phyloP scores from a whole-genome alignment of 371 early-diverging fungal genomes.

The Chytridium lagenaria region DNA sequence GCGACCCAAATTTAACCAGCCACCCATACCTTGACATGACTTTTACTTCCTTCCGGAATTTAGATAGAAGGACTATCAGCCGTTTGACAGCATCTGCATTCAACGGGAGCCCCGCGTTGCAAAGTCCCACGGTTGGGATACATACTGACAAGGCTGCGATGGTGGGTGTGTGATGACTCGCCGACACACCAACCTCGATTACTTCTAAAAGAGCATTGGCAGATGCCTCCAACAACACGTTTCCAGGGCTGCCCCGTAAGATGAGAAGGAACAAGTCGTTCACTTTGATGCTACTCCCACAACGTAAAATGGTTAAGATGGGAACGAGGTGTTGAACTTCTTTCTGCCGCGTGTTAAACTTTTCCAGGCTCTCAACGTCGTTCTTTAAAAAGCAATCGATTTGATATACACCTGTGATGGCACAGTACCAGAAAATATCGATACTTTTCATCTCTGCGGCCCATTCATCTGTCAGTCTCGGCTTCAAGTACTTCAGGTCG shows the following conservation, averaged over 20 bases:
- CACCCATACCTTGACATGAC: neutral
- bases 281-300: neutral
- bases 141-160: neutral
- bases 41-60: neutral
- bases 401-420: neutral
- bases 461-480: neutral
- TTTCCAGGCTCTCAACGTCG: neutral
- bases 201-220: neutral
- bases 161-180: neutral
- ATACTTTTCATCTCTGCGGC: neutral
- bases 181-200: neutral
- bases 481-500: neutral
- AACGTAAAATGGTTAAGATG: too few relatives aligned
- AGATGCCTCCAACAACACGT: neutral
- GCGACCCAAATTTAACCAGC: too few relatives aligned
- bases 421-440: neutral
- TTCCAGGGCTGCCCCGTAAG: neutral
- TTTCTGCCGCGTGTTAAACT: too few relatives aligned
- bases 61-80: neutral
- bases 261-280: neutral
- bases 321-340: too few relatives aligned
- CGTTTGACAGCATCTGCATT: neutral
- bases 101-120: too few relatives aligned
- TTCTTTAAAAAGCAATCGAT: neutral
- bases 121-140: too few relatives aligned